Evolutionary conservation across 108 stramenopile species (phyloP).

Genomic region (Cyclotella atomus): DNA sequence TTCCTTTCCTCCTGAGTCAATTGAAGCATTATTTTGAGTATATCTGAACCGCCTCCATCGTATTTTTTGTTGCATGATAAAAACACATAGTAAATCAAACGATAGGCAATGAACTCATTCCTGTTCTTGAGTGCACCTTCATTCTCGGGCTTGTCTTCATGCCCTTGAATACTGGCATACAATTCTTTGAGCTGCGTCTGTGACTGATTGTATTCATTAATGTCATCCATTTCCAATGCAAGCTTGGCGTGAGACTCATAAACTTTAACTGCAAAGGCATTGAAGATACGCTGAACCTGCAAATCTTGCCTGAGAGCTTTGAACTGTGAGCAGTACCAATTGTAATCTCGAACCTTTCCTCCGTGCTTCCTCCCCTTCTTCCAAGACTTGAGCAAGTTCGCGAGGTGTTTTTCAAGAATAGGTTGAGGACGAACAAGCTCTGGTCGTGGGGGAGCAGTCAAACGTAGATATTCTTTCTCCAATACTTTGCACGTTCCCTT

Average conservation of each 20-base stretch:
- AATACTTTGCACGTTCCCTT: conserved; percentile 73
- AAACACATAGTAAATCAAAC: conserved; percentile 81
- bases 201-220: conserved; percentile 95
- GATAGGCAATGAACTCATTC: conserved; percentile 82
- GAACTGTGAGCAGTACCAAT: conserved; percentile 92
- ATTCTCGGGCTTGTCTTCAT: conserved; percentile 27
- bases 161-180: conserved; percentile 50
- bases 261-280: conserved; percentile 88
- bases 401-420: conserved; percentile 64
- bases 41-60: conserved; percentile 66
- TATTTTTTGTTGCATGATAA: conserved; percentile 72
- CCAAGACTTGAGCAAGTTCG: conserved; percentile 55
- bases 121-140: conserved; percentile 50
- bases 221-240: conserved; percentile 87
- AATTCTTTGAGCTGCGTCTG: conserved; percentile 91
- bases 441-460: conserved; percentile 75
- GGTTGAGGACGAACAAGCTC: conserved; percentile 73
- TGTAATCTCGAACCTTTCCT: conserved; percentile 60
- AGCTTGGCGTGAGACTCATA: conserved; percentile 96
- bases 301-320: conserved; percentile 96
- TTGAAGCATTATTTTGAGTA: conserved; percentile 68
- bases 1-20: conserved; percentile 52
- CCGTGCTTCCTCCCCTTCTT: conserved; percentile 31
- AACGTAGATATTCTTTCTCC: conserved; percentile 86
- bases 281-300: conserved; percentile 90